These are phyloP conservation scores for Plasmodium gonderi DNA, from an alignment of 169 alveolate species.

Conservation along the genomic window DNA sequence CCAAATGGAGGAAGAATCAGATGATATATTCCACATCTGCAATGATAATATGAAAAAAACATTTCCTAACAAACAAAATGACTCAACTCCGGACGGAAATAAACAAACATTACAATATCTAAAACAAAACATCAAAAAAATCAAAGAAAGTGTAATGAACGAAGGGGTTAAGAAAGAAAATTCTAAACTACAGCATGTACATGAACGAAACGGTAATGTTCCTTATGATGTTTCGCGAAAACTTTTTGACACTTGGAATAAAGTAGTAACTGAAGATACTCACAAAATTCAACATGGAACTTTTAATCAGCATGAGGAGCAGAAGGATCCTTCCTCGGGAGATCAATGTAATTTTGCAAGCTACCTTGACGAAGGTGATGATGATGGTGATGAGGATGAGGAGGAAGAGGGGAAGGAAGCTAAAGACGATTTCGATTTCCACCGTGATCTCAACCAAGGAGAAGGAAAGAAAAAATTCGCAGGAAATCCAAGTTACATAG, in stretches of 20 bases:
- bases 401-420: neutral
- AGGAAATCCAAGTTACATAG: neutral
- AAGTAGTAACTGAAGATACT: neutral
- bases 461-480: neutral
- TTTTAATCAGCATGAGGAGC: neutral
- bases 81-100: neutral
- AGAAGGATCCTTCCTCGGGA: neutral
- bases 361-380: neutral
- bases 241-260: neutral
- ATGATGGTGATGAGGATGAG: neutral
- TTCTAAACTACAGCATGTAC: neutral
- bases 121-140: constrained; percentile 28
- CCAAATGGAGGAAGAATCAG: neutral
- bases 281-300: neutral
- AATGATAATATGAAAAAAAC: neutral
- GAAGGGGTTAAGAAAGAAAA: neutral
- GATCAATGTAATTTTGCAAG: neutral
- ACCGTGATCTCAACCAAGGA: neutral
- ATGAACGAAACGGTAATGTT: neutral
- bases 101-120: constrained; percentile 13
- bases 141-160: neutral
- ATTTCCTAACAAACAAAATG: neutral
- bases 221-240: neutral
- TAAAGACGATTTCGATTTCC: neutral
- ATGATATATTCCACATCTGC: constrained; percentile 1